These are phyloP conservation scores for Cladosporium austrohemisphaericum DNA, from an alignment of 2,329 filamentous ascomycete genomes.

Conservation along the genomic window DNA sequence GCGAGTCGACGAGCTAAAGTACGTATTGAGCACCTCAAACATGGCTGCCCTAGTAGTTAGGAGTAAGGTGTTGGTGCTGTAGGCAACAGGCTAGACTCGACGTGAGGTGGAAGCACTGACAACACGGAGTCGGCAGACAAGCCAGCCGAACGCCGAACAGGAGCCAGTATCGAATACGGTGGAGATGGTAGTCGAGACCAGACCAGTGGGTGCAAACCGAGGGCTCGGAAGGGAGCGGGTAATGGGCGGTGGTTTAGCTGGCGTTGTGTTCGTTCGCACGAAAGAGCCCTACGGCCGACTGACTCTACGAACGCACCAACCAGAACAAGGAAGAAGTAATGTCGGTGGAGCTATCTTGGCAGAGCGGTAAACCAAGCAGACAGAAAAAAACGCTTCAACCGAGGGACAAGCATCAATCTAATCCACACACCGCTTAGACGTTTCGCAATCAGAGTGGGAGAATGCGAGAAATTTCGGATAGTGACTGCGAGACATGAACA, in stretches of 20 bases:
- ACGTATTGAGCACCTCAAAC: slow-evolving; percentile 10
- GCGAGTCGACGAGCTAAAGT: slow-evolving; percentile 8
- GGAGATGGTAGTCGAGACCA: no score
- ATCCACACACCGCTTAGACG: slow-evolving; percentile 1
- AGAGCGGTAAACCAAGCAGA: not conserved
- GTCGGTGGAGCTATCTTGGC: not conserved
- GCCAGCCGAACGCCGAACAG: no score
- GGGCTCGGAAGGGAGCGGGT: no score
- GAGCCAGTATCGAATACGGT: no score
- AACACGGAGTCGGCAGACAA: no score
- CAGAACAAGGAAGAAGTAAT: not conserved
- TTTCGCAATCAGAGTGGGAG: not conserved
- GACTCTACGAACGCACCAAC: slow-evolving; percentile 3
- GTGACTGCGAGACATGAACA: no score
- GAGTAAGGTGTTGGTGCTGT: not conserved
- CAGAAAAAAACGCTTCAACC: not conserved
- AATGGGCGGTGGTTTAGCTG: no score
- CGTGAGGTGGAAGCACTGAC: not conserved
- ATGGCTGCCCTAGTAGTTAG: not conserved
- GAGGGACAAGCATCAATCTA: slow-evolving; percentile 1
- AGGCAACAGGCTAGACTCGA: not conserved
- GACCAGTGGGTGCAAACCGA: no score
- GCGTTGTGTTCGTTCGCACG: not conserved
- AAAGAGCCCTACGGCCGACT: not conserved
- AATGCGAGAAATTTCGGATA: not conserved